Base-by-base conservation (phyloP, 163 green algal species). In the Coccomyxa subellipsoidea region DNA sequence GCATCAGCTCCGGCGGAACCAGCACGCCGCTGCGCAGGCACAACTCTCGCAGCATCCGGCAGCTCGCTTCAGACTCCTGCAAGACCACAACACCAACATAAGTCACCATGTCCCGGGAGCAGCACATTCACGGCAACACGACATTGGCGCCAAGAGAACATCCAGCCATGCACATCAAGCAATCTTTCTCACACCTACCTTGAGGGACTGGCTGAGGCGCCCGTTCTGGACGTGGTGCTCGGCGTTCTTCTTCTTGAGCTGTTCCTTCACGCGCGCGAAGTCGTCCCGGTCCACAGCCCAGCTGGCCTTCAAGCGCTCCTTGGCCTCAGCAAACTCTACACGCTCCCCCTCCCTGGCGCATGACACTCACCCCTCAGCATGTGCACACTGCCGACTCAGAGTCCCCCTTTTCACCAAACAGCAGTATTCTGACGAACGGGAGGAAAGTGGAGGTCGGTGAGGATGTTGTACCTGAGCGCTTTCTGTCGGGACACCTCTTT, bases 231-330 rank as follows among this genome's bases (percentile, higher is more conserved):
- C 31, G 66, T 85, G 81, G 76, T 85, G 81, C 54, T 85, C 81
- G 25, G 81, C 81, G 32, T 85, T 85, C 76, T 85, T 85, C 66
- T 85, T 85, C 54, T 81, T 81, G 8, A 85, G 76, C 54, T 70
- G n/a, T 23, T 85, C 76, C 76, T 85, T 85, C 35, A 85, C 81
- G 34, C 81, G 76, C 66, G 81, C 81, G 79, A 85, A 85, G 38
- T 85, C 81, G 29, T 85, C 81, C 3, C 81, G 29, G 76, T 85
- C 81, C n/a, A 69, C 76, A 9, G 81, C 81, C 81, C 81, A 85
- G 66, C 75, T 76, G 32, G 59, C 31, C 76, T 85, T 85, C n/a
- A 85, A 39, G 18, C 76, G 59, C 32, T 85, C 81, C 76, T 85
- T 85, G 59, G 81, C 76, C 31, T 85, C 81, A 32, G 59, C 37